Evolutionary conservation across 306 rosid genomes (phyloP).

Genomic region (Lathyrus tuberosus): DNA sequence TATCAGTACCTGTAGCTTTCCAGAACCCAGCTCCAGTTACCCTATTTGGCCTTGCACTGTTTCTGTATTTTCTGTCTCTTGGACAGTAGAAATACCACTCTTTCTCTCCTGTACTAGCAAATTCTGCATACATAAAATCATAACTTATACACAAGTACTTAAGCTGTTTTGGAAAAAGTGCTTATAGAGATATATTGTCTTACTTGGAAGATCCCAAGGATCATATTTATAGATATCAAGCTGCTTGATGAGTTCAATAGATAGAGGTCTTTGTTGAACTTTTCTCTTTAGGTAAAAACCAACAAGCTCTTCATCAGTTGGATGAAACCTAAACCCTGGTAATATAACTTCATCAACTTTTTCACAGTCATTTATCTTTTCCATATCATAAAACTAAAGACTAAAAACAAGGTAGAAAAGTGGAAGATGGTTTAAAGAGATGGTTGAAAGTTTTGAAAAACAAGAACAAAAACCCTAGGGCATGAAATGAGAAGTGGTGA

Average conservation of each 20-base stretch:
- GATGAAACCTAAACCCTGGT: slow-evolving; percentile 96
- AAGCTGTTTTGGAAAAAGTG: neutral
- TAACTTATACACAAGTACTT: neutral
- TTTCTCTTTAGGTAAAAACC: slow-evolving; percentile 89
- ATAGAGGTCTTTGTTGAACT: slow-evolving; percentile 74
- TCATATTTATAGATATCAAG: slow-evolving; percentile 92
- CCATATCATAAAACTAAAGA: slow-evolving; percentile 36
- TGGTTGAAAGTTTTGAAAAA: slow-evolving; percentile 7
- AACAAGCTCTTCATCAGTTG: slow-evolving; percentile 96
- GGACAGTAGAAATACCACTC: slow-evolving; percentile 97
- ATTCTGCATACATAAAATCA: slow-evolving; percentile 50
- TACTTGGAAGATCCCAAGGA: slow-evolving; percentile 99
- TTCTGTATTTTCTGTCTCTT: slow-evolving; percentile 89
- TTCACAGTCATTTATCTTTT: slow-evolving; percentile 49
- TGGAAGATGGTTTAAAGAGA: slow-evolving; percentile 22
- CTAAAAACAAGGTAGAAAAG: slow-evolving; percentile 13
- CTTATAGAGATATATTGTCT: slow-evolving; percentile 29
- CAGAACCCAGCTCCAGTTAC: slow-evolving; percentile 94
- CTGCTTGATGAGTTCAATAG: slow-evolving; percentile 87
- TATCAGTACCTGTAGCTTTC: slow-evolving; percentile 95
- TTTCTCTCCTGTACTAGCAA: slow-evolving; percentile 79
- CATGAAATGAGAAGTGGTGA: slow-evolving; percentile 22
- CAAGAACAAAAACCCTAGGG: slow-evolving; percentile 33
- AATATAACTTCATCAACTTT: slow-evolving; percentile 78
- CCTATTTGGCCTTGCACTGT: slow-evolving; percentile 91